Evolutionary conservation across 139 green algal species (phyloP).

Genomic region (Chlorella sp.): DNA sequence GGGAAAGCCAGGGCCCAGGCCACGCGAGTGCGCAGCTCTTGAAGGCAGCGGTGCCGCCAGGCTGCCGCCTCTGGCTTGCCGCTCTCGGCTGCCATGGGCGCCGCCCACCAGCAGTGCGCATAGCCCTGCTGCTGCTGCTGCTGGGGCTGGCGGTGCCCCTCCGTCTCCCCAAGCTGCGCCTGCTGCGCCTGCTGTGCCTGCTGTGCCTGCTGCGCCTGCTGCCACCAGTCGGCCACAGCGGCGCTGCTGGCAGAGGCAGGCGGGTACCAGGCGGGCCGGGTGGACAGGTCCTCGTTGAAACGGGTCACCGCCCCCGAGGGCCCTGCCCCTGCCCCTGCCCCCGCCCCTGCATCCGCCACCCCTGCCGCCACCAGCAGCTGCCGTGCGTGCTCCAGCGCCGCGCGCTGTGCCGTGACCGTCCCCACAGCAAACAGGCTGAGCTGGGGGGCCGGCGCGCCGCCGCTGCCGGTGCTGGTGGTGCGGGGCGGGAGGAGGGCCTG

Average conservation of each 20-base stretch:
- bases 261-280: conserved; percentile 72
- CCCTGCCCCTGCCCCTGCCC: background rate
- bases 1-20: conserved; percentile 45
- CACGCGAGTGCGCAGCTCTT: conserved; percentile 21
- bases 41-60: conserved; percentile 10
- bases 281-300: conserved; percentile 83
- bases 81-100: conserved; percentile 43
- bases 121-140: conserved; percentile 34
- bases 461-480: background rate
- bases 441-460: background rate
- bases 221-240: conserved; percentile 55
- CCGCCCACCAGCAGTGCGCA: conserved; percentile 56
- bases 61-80: conserved; percentile 3
- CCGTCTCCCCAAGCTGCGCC: background rate
- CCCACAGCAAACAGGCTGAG: conserved; percentile 3
- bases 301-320: conserved; percentile 34
- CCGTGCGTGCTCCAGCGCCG: background rate
- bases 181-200: background rate
- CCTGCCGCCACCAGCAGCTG: background rate
- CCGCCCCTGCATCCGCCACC: background rate
- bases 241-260: conserved; percentile 32
- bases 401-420: background rate
- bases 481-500: conserved; percentile 11
- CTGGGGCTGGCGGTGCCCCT: background rate
- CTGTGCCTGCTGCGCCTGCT: background rate